A percentile compares a stretch with the other conserved stretches of the same genome.
Conservation (phyloP, 2,329 filamentous ascomycete genomes). For the Penicillium sp. region DNA sequence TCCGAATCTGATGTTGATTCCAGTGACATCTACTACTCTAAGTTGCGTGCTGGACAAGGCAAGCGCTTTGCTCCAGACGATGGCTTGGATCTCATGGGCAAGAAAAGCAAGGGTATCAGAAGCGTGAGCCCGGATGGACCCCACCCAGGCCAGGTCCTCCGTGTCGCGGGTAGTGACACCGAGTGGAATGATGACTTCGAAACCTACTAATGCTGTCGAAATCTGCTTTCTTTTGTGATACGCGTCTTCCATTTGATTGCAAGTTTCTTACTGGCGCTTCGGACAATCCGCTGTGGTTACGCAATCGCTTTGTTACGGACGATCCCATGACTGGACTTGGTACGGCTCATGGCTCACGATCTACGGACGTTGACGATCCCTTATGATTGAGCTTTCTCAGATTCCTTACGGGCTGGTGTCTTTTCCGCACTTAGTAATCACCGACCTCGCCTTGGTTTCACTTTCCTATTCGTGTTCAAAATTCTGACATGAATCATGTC, state of each 20-base stretch:
- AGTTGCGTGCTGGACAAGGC: constrained; percentile 65
- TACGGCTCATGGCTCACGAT: constrained; percentile 22
- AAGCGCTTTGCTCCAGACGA: constrained; percentile 59
- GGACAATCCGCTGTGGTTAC: constrained; percentile 17
- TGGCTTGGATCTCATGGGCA: constrained; percentile 35
- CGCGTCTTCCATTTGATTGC: constrained; percentile 2
- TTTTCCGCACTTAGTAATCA: constrained; percentile 8
- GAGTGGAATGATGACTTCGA: constrained; percentile 56
- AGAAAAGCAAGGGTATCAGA: constrained; percentile 49
- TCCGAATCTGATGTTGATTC: constrained; percentile 73
- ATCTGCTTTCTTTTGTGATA: constrained; percentile 9
- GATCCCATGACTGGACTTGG: constrained; percentile 29
- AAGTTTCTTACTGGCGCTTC: constrained; percentile 17
- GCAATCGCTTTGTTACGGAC: constrained; percentile 26
- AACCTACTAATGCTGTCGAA: constrained; percentile 34
- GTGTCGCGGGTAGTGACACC: constrained; percentile 52
- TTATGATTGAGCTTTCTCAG: constrained; percentile 18
- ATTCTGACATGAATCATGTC: constrained; percentile 31
- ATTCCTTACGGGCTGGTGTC: constrained; percentile 16
- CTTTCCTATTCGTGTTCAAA: constrained; percentile 32
- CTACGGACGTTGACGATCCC: constrained; percentile 14
- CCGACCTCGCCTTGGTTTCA: constrained; percentile 5
- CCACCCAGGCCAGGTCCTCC: constrained; percentile 45
- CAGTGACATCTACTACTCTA: constrained; percentile 77
- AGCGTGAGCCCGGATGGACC: constrained; percentile 46